Conservation (phyloP, 768 basidiomycete genomes). For the Lactifluus echinatus region DNA sequence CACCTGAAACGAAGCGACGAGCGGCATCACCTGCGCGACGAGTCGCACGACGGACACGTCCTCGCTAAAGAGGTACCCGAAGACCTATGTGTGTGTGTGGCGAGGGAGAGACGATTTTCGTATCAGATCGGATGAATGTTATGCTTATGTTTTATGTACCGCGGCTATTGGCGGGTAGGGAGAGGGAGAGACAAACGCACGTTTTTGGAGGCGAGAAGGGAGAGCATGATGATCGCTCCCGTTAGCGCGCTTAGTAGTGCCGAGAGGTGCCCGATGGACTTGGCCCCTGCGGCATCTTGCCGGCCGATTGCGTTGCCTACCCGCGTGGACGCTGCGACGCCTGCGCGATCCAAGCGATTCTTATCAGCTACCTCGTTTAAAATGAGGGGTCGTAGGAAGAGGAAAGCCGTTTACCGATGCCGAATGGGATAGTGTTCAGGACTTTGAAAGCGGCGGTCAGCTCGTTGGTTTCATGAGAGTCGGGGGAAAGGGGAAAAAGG, state of each 20-base stretch:
- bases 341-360: slow-evolving; percentile 24
- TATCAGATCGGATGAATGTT: too few relatives aligned
- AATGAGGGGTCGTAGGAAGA: neutral
- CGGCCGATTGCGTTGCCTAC: slow-evolving; percentile 68
- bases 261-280: slow-evolving; percentile 50
- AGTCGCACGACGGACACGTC: slow-evolving; percentile 44
- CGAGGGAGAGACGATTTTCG: too few relatives aligned
- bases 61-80: slow-evolving; percentile 62
- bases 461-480: too few relatives aligned
- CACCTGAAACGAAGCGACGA: slow-evolving; percentile 49
- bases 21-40: slow-evolving; percentile 43
- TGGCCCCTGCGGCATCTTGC: slow-evolving; percentile 43
- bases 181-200: too few relatives aligned
- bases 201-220: slow-evolving; percentile 48
- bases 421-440: slow-evolving; percentile 68
- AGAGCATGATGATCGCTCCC: slow-evolving; percentile 49
- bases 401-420: slow-evolving; percentile 39
- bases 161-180: too few relatives aligned
- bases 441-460: slow-evolving; percentile 33
- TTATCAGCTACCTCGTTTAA: too few relatives aligned
- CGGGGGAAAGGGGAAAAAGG: neutral
- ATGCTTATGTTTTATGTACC: too few relatives aligned
- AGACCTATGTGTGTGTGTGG: too few relatives aligned
- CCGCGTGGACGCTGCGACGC: slow-evolving; percentile 63
- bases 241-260: slow-evolving; percentile 55